Evolutionary conservation across 2,329 filamentous ascomycete species (phyloP).

Genomic region (Diaporthe capsici): DNA sequence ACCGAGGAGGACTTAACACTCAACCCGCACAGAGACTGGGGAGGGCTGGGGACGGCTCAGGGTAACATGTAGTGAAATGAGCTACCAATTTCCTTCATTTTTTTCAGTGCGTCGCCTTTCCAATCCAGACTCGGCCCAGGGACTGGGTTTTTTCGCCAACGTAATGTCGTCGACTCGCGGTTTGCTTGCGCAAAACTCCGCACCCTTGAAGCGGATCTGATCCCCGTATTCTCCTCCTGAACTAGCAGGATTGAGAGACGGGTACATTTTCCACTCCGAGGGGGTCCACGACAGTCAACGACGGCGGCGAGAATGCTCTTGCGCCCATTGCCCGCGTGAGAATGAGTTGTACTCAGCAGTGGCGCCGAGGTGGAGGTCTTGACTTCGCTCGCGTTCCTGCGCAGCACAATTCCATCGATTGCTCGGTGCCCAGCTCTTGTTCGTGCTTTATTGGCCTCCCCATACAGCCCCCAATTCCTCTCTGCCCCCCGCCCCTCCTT

Average conservation of each 20-base stretch:
- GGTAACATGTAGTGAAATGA: conserved; percentile 43
- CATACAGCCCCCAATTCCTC: conserved; percentile 48
- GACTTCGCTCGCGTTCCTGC: conserved; percentile 47
- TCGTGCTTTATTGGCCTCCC: conserved; percentile 45
- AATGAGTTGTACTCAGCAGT: conserved; percentile 17
- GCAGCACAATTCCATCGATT: conserved; percentile 48
- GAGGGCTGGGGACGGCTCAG: neutral
- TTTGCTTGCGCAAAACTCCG: neutral
- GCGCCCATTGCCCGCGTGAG: conserved; percentile 4
- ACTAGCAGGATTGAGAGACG: conserved; percentile 33
- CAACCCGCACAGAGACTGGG: conserved; percentile 21
- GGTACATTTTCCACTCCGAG: neutral
- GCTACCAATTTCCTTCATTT: conserved; percentile 10
- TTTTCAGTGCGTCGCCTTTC: conserved; percentile 31
- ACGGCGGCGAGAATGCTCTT: neutral
- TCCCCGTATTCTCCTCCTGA: conserved; percentile 22
- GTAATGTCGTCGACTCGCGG: neutral
- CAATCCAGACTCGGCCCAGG: conserved; percentile 8
- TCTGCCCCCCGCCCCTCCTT: conserved; percentile 26
- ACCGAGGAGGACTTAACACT: conserved; percentile 43
- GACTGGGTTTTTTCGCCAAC: neutral
- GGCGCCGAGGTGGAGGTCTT: conserved; percentile 40
- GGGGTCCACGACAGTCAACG: neutral
- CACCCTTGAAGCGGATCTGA: neutral
- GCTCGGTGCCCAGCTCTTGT: conserved; percentile 48